A percentile compares a stretch with the other conserved stretches of the same genome.
Conservation (phyloP, 495 filamentous ascomycete species). For the Paragyromitra xinjiangensis region DNA sequence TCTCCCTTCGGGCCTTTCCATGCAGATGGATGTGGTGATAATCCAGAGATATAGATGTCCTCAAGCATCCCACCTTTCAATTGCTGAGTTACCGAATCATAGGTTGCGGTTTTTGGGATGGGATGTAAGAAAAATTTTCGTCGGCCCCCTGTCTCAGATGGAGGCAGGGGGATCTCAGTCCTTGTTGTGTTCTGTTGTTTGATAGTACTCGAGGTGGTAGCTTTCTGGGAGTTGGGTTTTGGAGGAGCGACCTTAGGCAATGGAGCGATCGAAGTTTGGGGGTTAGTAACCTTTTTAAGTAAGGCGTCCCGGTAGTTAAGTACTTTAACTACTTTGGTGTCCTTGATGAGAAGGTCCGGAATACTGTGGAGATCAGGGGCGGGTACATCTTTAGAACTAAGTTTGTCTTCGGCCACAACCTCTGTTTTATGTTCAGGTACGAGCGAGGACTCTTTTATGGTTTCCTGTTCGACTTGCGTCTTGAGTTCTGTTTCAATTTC, state of each 20-base stretch:
- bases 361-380: neutral
- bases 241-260: neutral
- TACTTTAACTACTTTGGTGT: neutral
- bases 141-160: conserved; percentile 17
- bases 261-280: neutral
- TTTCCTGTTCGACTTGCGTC: neutral
- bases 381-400: neutral
- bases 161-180: neutral
- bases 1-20: conserved; percentile 37
- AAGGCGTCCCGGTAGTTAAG: conserved; percentile 45
- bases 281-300: conserved; percentile 21
- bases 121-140: conserved; percentile 45
- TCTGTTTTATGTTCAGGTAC: neutral
- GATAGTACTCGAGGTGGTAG: neutral
- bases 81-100: conserved; percentile 33
- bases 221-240: neutral
- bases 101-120: conserved; percentile 37
- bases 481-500: neutral
- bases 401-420: neutral
- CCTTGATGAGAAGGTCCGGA: neutral
- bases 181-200: neutral
- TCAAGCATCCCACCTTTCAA: conserved; percentile 44
- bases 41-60: conserved; percentile 46
- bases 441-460: neutral
- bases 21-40: conserved; percentile 47